Evolutionary conservation across 768 basidiomycete species (phyloP).

Genomic region (Suillus discolor): DNA sequence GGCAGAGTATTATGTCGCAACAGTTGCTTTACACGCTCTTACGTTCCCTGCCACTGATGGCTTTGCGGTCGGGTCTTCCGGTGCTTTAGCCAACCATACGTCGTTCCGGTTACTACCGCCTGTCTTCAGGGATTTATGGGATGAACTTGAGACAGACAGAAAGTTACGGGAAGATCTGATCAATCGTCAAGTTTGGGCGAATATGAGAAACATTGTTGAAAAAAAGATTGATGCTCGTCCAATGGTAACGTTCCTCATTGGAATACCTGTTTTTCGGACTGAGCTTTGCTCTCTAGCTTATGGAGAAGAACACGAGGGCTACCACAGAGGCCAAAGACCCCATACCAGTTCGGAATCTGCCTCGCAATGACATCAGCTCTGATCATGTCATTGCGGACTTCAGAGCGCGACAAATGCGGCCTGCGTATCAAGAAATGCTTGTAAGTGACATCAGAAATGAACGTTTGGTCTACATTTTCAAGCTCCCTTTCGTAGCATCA

Average conservation of each 20-base stretch:
- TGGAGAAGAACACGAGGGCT: conserved; percentile 22
- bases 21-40: conserved; percentile 80
- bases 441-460: conserved; percentile 45
- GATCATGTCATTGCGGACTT: conserved; percentile 64
- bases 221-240: conserved; percentile 49
- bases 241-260: conserved; percentile 40
- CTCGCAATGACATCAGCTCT: conserved; percentile 26
- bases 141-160: conserved; percentile 73
- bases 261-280: not conserved
- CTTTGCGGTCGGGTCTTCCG: conserved; percentile 56
- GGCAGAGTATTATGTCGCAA: conserved; percentile 90
- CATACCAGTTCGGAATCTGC: conserved; percentile 5
- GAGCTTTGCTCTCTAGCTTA: conserved; percentile 18
- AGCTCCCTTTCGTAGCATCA: conserved; percentile 49
- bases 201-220: conserved; percentile 63
- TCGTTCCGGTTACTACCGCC: conserved; percentile 83
- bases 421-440: conserved; percentile 86
- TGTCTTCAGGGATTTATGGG: conserved; percentile 88
- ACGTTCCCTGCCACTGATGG: conserved; percentile 65
- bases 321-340: conserved; percentile 18
- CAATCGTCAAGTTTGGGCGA: conserved; percentile 75
- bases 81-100: conserved; percentile 51
- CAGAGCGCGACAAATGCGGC: conserved; percentile 57
- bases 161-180: conserved; percentile 59
- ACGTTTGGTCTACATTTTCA: not conserved